These are phyloP conservation scores for Chaetomium sp. DNA, from an alignment of 2,329 filamentous ascomycete species.

Conservation along the genomic window DNA sequence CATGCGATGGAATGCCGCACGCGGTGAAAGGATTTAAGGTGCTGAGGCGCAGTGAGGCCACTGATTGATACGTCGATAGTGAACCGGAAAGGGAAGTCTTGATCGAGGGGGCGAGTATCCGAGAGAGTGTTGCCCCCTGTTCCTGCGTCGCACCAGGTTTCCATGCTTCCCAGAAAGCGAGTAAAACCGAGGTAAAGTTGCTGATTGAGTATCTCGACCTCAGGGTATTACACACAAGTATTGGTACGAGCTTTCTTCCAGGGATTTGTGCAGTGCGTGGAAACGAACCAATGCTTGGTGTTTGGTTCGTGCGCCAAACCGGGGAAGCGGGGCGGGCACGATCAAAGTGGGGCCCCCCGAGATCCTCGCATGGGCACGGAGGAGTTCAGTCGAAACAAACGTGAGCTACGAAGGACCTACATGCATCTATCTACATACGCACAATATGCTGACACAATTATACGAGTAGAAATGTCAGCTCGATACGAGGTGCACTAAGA, in stretches of 20 bases:
- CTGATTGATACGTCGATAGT: slow-evolving; percentile 2
- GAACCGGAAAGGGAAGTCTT: background rate
- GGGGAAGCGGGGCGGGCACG: slow-evolving; percentile 29
- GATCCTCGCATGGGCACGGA: background rate
- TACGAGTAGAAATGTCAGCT: too few species aligned
- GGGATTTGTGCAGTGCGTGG: background rate
- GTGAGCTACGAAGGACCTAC: too few species aligned
- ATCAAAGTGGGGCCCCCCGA: slow-evolving; percentile 10
- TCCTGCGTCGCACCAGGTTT: too few species aligned
- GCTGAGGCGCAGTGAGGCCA: slow-evolving; percentile 32
- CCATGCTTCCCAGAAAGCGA: background rate
- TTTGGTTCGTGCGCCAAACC: slow-evolving; percentile 20
- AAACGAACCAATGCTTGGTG: background rate
- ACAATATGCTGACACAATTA: too few species aligned
- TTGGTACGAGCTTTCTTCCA: background rate
- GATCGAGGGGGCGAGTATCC: background rate
- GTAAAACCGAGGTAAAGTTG: background rate
- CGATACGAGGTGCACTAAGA: too few species aligned
- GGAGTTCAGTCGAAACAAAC: too few species aligned
- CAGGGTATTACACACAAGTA: too few species aligned
- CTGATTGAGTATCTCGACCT: background rate
- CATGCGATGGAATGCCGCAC: slow-evolving; percentile 6
- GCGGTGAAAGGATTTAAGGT: slow-evolving; percentile 34
- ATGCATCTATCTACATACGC: too few species aligned
- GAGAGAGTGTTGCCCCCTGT: background rate